These are phyloP conservation scores for Rubia yunnanensis DNA, from an alignment of 257 asterid genomes.

Conservation along the genomic window DNA sequence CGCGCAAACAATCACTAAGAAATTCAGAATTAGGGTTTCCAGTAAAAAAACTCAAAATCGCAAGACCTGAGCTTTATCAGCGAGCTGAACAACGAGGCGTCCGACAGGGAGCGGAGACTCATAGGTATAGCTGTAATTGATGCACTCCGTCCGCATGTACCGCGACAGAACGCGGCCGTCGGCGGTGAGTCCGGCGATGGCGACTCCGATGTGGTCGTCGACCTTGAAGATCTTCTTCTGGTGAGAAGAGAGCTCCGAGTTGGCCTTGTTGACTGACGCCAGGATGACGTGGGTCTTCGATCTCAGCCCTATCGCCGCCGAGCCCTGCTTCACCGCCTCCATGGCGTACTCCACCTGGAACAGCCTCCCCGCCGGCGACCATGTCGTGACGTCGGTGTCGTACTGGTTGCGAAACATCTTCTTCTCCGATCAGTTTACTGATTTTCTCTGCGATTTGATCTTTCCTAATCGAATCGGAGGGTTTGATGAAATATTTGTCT, in stretches of 20 bases:
- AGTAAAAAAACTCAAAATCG: neutral
- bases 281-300: slow-evolving; percentile 88
- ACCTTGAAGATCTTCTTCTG: slow-evolving; percentile 99
- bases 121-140: slow-evolving; percentile 70
- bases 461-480: neutral
- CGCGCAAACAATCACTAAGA: neutral
- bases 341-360: slow-evolving; percentile 96
- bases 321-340: slow-evolving; percentile 99
- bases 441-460: neutral
- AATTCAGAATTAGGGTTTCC: slow-evolving; percentile 18
- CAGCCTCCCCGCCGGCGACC: slow-evolving; percentile 96
- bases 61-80: slow-evolving; percentile 97
- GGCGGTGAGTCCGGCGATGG: slow-evolving; percentile 97
- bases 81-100: slow-evolving; percentile 92
- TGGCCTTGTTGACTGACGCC: slow-evolving; percentile 84
- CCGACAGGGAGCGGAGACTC: slow-evolving; percentile 91
- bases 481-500: neutral
- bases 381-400: slow-evolving; percentile 96
- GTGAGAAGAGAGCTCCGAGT: slow-evolving; percentile 87
- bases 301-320: slow-evolving; percentile 95
- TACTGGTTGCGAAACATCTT: slow-evolving; percentile 92
- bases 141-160: slow-evolving; percentile 92
- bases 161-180: slow-evolving; percentile 95
- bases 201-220: slow-evolving; percentile 96
- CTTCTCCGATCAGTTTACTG: neutral